A percentile compares a stretch with the other conserved stretches of the same genome.
Conservation (phyloP, 1,284 basidiomycete species). For the Moesziomyces sp. region DNA sequence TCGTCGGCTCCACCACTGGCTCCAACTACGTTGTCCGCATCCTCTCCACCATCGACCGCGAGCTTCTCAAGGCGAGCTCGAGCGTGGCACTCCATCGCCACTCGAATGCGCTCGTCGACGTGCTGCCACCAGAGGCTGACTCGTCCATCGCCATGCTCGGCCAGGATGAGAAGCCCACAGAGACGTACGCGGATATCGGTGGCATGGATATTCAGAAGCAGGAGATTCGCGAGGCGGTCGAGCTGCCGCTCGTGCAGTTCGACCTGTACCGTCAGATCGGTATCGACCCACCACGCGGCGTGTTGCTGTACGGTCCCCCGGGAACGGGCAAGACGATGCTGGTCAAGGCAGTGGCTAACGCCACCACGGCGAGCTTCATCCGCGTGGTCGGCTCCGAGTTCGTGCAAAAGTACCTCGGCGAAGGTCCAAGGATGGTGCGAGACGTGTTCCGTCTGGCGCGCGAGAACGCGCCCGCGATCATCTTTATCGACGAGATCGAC, state of each 20-base stretch:
- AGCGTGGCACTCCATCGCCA: slow-evolving; percentile 98
- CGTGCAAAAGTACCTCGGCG: slow-evolving; percentile 98
- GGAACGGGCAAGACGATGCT: slow-evolving; percentile 99
- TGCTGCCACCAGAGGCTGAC: slow-evolving; percentile 97
- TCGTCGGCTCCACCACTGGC: slow-evolving; percentile 97
- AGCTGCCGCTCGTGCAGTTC: slow-evolving; percentile 91
- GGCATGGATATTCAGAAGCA: slow-evolving; percentile 99
- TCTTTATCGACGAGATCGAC: slow-evolving; percentile 99
- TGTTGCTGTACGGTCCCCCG: slow-evolving; percentile 88
- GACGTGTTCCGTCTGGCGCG: slow-evolving; percentile 97
- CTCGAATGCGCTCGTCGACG: slow-evolving; percentile 98
- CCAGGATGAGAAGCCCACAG: slow-evolving; percentile 78
- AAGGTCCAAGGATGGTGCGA: slow-evolving; percentile 98
- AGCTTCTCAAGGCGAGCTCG: slow-evolving; percentile 94
- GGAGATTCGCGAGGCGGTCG: slow-evolving; percentile 98
- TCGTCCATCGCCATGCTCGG: slow-evolving; percentile 82
- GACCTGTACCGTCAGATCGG: slow-evolving; percentile 99
- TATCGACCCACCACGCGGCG: slow-evolving; percentile 96
- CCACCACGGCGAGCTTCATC: slow-evolving; percentile 96
- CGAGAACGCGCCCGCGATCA: slow-evolving; percentile 97
- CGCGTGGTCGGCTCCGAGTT: slow-evolving; percentile 98
- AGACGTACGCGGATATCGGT: slow-evolving; percentile 76
- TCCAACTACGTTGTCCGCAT: slow-evolving; percentile 99
- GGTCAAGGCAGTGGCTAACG: slow-evolving; percentile 97
- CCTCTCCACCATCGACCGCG: slow-evolving; percentile 94